phyloP scores from a whole-genome alignment of 352 stramenopile species.

The Phytophthora rubi region DNA sequence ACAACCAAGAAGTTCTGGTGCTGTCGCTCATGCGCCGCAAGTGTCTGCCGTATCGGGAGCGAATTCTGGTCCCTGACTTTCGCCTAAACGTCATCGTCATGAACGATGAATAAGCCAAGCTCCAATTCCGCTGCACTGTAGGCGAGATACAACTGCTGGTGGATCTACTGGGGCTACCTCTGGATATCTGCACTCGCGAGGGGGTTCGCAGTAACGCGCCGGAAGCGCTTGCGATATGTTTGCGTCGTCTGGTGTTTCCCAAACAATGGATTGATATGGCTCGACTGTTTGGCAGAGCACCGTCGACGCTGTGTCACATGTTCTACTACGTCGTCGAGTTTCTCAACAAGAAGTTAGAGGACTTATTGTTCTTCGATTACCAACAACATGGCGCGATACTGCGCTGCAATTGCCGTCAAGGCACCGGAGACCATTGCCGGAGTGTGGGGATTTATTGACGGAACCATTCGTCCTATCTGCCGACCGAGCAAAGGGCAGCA shows the following conservation, averaged over 20 bases:
- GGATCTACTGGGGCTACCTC: not conserved
- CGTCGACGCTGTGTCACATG: conserved; percentile 12
- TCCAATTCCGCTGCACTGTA: not conserved
- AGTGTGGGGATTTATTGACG: conserved; percentile 21
- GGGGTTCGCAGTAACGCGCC: not conserved
- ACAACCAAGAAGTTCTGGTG: not conserved
- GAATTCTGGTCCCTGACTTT: not conserved
- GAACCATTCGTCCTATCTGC: conserved; percentile 17
- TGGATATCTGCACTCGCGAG: not conserved
- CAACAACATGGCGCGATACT: conserved; percentile 16
- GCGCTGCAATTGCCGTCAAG: conserved; percentile 5
- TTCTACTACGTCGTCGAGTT: conserved; percentile 20
- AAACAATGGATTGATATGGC: not conserved
- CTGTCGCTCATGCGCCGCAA: not conserved
- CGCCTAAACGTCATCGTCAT: not conserved
- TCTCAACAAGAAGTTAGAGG: conserved; percentile 5
- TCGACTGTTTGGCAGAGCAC: not conserved
- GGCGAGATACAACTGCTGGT: not conserved
- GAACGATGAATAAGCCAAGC: not conserved
- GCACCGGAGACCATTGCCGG: not conserved
- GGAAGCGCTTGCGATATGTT: not conserved
- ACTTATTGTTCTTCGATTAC: conserved; percentile 16
- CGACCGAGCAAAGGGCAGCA: conserved; percentile 2
- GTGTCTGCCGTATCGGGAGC: not conserved
- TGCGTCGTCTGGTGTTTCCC: not conserved